Percentiles rank a stretch among this genome's conserved stretches.
These are phyloP conservation scores for Colletotrichum neosansevieriae DNA, from an alignment of 2,329 filamentous ascomycete genomes.

Conservation along the genomic window DNA sequence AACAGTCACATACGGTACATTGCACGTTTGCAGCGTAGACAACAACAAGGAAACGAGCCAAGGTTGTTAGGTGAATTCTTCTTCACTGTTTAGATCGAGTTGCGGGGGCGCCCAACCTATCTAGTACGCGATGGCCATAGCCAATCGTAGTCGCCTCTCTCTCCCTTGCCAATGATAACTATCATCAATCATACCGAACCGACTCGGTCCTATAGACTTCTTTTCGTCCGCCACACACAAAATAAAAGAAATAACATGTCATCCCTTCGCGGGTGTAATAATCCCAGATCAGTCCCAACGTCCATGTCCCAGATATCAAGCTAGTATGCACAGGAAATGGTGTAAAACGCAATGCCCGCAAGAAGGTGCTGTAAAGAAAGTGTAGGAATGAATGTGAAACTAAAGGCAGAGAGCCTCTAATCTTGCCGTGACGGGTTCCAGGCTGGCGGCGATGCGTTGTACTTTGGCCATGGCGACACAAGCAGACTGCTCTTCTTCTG, in stretches of 20 bases:
- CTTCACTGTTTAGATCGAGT: slow-evolving; percentile 33
- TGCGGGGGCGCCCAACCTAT: slow-evolving; percentile 34
- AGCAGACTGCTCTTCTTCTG: slow-evolving; percentile 60
- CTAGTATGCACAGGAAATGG: slow-evolving; percentile 40
- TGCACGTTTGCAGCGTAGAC: neutral
- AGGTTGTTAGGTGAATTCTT: neutral
- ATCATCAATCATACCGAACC: slow-evolving; percentile 40
- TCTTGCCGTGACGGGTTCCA: slow-evolving; percentile 52
- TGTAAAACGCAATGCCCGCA: slow-evolving; percentile 20
- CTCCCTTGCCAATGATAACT: slow-evolving; percentile 31
- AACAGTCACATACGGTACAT: neutral
- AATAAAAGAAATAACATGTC: slow-evolving; percentile 25
- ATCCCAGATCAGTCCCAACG: slow-evolving; percentile 31
- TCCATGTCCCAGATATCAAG: slow-evolving; percentile 36
- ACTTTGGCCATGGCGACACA: slow-evolving; percentile 62
- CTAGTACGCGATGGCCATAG: slow-evolving; percentile 29
- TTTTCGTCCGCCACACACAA: slow-evolving; percentile 33
- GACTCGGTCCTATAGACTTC: slow-evolving; percentile 29
- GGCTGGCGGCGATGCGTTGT: slow-evolving; percentile 59
- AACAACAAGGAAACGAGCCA: too few relatives aligned
- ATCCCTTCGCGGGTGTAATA: slow-evolving; percentile 35
- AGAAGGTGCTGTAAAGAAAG: slow-evolving; percentile 20
- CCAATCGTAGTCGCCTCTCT: slow-evolving; percentile 18
- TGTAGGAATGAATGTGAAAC: neutral
- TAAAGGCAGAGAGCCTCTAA: slow-evolving; percentile 46